Base-by-base conservation (phyloP, 805 yeast species). In the Pichia exigua region DNA sequence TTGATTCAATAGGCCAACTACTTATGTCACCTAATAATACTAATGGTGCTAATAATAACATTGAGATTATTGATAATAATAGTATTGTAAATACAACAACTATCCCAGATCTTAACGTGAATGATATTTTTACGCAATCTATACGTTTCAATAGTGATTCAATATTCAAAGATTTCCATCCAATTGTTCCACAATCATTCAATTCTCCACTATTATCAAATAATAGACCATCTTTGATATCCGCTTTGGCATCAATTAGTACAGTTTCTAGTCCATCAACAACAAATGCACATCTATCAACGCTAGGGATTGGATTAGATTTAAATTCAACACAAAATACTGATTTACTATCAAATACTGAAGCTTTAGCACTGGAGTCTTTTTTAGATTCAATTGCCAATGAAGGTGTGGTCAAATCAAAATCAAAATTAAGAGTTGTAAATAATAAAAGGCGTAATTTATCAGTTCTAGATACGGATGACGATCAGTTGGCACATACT, bases 371-470 rank as follows among this genome's bases (percentile, higher is more conserved):
- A 0, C 54, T 69, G 40, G 72, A 68, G 45, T 59, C 60, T 11
- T 69, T 69, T 50, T 58, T 69, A 26, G 73, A 69, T 47, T 65
- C 69, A 18, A 66, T 69, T 21, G 72, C 69, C 1, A 67, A 65
- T 49, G 68, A 67, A 15, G 47, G 48, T 12, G 18, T 35, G 7
- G 21, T 24, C 15, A 44, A 22, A 39, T 42, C 26, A 27, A 35
- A 30, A 22, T 42, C 13, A 21, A 42, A 21, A n/a, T 21, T 13
- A 21, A 21, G 26, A n/a, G 18, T 22, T n/a, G 11, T 17, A 18
- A 24, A n/a, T 12, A 18, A 22, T 20, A 49, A 24, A 18, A 32
- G 45, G 18, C 22, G 46, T 5, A 17, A 24, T 1, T 39, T 35
- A n/a, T 11, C 20, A 17, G 2, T 7, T 6, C 18, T n/a, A 5